A percentile compares a stretch with the other conserved stretches of the same genome.
phyloP scores from a whole-genome alignment of 352 stramenopile genomes.

The Albugo candida region DNA sequence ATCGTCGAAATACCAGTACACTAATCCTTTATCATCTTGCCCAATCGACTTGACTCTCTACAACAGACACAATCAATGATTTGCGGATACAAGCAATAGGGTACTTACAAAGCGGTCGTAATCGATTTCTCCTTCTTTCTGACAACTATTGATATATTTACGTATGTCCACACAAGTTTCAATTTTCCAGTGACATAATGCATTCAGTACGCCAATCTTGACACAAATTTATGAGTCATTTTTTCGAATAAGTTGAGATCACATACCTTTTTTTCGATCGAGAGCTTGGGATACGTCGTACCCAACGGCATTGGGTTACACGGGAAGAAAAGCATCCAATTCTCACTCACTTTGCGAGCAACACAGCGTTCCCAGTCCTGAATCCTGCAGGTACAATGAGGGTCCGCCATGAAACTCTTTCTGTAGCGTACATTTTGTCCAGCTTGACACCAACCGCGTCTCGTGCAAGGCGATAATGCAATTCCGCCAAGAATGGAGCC shows the following conservation, averaged over 20 bases:
- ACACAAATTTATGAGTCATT: not conserved
- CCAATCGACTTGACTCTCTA: constrained; percentile 47
- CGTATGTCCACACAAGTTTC: constrained; percentile 58
- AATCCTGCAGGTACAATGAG: constrained; percentile 19
- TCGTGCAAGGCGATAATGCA: constrained; percentile 62
- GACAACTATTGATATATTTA: constrained; percentile 37
- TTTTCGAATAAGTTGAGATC: not conserved
- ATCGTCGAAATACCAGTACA: constrained; percentile 79
- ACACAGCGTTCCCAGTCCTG: constrained; percentile 69
- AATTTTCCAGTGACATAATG: constrained; percentile 66
- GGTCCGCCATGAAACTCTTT: not conserved
- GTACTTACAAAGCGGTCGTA: constrained; percentile 36
- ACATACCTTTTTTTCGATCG: constrained; percentile 31
- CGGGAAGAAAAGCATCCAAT: constrained; percentile 47
- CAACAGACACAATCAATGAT: constrained; percentile 2
- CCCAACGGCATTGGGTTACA: constrained; percentile 34
- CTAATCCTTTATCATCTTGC: constrained; percentile 43
- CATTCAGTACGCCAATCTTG: constrained; percentile 57
- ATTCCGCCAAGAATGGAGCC: constrained; percentile 47
- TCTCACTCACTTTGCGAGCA: constrained; percentile 49
- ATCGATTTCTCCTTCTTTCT: constrained; percentile 47
- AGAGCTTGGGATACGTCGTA: constrained; percentile 33
- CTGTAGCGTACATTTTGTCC: constrained; percentile 41
- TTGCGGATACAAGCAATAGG: not conserved
- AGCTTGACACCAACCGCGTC: constrained; percentile 56